These are phyloP conservation scores for Kwoniella dendrophila DNA, from an alignment of 768 basidiomycete species.

Conservation along the genomic window DNA sequence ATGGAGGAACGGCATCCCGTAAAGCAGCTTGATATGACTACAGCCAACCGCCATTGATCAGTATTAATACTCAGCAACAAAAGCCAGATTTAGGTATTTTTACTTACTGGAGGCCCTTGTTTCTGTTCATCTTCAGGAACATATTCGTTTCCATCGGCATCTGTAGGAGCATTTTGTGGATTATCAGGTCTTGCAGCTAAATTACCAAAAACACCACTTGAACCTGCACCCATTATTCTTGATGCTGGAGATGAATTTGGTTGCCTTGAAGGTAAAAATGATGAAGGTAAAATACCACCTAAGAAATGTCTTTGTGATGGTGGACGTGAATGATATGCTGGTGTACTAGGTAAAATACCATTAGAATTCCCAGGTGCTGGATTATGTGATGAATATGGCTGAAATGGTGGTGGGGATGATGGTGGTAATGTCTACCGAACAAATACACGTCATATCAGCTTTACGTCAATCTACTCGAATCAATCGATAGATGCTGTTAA, in stretches of 20 bases:
- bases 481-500: neutral
- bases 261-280: slow-evolving; percentile 33
- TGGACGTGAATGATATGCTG: slow-evolving; percentile 56
- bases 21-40: slow-evolving; percentile 86
- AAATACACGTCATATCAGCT: neutral
- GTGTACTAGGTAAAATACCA: slow-evolving; percentile 44
- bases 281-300: slow-evolving; percentile 45
- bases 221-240: slow-evolving; percentile 58
- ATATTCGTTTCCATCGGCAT: slow-evolving; percentile 61
- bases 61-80: neutral
- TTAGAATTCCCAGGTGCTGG: slow-evolving; percentile 54
- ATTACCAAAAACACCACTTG: slow-evolving; percentile 95
- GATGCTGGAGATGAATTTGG: slow-evolving; percentile 12
- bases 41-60: neutral
- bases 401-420: slow-evolving; percentile 52
- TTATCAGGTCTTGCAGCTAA: slow-evolving; percentile 82
- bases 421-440: slow-evolving; percentile 47
- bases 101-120: slow-evolving; percentile 80
- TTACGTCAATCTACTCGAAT: too few relatives aligned
- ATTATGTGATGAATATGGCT: slow-evolving; percentile 46
- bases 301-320: slow-evolving; percentile 62
- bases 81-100: neutral
- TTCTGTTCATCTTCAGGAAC: slow-evolving; percentile 77
- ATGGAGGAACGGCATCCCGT: slow-evolving; percentile 85
- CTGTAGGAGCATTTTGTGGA: slow-evolving; percentile 32